Percentiles rank a stretch among this genome's conserved stretches.
Evolutionary conservation across 352 stramenopile species (phyloP).

Genomic region (Discostella stelligera): DNA sequence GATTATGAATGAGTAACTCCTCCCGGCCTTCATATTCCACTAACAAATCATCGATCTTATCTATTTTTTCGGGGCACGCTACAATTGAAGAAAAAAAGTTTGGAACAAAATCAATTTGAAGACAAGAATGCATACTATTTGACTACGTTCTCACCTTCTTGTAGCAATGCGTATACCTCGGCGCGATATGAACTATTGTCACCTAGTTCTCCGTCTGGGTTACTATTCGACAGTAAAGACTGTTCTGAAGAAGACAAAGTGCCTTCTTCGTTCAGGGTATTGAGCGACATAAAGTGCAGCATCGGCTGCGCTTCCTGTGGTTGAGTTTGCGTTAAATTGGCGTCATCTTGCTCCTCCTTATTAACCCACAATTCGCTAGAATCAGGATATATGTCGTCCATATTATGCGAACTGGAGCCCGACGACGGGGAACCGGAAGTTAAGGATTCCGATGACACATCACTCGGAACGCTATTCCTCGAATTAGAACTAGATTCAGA

Average conservation of each 20-base stretch:
- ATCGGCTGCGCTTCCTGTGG: neutral
- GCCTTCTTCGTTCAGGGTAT: neutral
- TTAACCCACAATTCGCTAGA: neutral
- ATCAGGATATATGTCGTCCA: neutral
- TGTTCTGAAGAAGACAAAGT: neutral
- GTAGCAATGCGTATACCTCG: constrained; percentile 39
- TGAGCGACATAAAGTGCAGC: neutral
- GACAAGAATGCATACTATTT: neutral
- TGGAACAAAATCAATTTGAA: neutral
- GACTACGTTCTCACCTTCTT: constrained; percentile 27
- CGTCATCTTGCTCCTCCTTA: neutral
- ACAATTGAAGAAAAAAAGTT: neutral
- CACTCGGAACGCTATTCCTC: neutral
- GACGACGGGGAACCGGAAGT: neutral
- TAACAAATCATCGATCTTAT: constrained; percentile 49
- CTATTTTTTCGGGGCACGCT: constrained; percentile 39
- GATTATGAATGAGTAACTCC: constrained; percentile 36
- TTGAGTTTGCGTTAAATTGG: neutral
- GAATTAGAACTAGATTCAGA: constrained; percentile 11
- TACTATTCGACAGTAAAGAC: neutral
- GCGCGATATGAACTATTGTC: constrained; percentile 35
- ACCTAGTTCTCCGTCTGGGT: neutral
- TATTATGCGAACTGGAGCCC: neutral
- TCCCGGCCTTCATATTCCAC: constrained; percentile 45
- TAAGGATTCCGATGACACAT: neutral